phyloP scores from a whole-genome alignment of 129 eudicot genomes.

The sunflower (Helianthus annuus) region DNA sequence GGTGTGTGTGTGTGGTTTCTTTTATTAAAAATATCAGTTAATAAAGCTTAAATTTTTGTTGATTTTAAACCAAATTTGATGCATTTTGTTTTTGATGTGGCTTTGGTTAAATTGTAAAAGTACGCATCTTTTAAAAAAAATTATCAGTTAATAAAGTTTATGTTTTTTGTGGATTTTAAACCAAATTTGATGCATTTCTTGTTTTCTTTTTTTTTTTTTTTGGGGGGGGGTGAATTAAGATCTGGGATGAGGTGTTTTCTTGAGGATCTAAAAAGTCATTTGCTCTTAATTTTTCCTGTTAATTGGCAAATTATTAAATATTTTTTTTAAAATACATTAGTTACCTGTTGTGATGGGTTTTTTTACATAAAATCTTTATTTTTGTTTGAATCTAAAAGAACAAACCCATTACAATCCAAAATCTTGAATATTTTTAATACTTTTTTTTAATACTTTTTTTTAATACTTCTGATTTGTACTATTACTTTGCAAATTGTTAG shows the following conservation, averaged over 20 bases:
- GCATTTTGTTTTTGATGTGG: conserved; percentile 1
- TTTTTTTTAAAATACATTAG: conserved; percentile 5
- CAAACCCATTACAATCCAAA: not conserved
- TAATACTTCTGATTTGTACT: not conserved
- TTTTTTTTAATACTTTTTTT: too few species aligned
- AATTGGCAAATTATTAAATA: conserved; percentile 1
- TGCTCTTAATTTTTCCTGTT: conserved; percentile 17
- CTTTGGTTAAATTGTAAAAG: too few species aligned
- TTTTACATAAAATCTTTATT: not conserved
- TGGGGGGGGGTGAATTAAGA: conserved; percentile 12
- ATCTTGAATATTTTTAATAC: not conserved
- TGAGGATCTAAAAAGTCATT: conserved; percentile 8
- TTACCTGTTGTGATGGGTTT: conserved; percentile 4
- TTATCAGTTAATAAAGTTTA: conserved; percentile 7
- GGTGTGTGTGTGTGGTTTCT: too few species aligned
- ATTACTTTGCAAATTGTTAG: conserved; percentile 1
- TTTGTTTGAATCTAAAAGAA: conserved; percentile 15
- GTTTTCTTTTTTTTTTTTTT: not conserved
- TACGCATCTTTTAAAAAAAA: not conserved
- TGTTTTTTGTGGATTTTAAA: conserved; percentile 13
- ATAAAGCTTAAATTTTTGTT: conserved; percentile 16
- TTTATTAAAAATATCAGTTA: not conserved
- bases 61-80: conserved; percentile 13
- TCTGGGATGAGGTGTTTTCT: conserved; percentile 21
- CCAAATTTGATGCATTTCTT: conserved; percentile 15